Conservation (phyloP, 192 early-diverging fungal species). For the Helicostylum pulchrum region DNA sequence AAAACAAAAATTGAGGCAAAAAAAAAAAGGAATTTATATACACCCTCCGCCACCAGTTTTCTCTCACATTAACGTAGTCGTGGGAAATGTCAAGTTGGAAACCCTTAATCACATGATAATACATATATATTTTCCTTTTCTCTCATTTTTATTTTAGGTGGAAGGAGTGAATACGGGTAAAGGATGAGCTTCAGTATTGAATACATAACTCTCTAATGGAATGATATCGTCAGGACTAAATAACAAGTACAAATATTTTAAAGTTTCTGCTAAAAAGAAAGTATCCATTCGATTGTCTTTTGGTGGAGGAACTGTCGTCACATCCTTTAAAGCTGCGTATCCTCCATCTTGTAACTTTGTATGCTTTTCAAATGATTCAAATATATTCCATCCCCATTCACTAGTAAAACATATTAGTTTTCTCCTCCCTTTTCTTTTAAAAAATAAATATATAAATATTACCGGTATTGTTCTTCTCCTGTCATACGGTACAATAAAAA, state of each 20-base stretch:
- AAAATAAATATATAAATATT: conserved; percentile 20
- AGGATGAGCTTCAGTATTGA: conserved; percentile 96
- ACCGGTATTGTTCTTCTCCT: conserved; percentile 78
- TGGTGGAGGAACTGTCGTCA: conserved; percentile 42
- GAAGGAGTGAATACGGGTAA: conserved; percentile 53
- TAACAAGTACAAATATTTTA: conserved; percentile 91
- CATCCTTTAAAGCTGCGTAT: conserved; percentile 57
- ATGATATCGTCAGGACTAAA: conserved; percentile 66
- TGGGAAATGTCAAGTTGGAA: not conserved
- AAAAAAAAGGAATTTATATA: not conserved
- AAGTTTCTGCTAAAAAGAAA: conserved; percentile 84
- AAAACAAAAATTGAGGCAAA: not conserved
- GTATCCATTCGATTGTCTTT: conserved; percentile 78
- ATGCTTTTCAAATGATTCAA: conserved; percentile 79
- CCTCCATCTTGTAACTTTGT: conserved; percentile 63
- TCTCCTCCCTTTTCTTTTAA: not conserved
- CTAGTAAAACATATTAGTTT: conserved; percentile 28
- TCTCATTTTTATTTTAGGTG: too few species aligned
- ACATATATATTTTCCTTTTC: too few species aligned
- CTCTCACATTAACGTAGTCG: not conserved
- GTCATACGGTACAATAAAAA: conserved; percentile 87
- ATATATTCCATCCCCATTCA: conserved; percentile 86
- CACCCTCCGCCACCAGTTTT: not conserved
- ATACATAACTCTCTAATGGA: conserved; percentile 83
- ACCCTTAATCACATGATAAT: not conserved